These are phyloP conservation scores for Alternaria brassicae DNA, from an alignment of 2,329 filamentous ascomycete species.

Conservation along the genomic window DNA sequence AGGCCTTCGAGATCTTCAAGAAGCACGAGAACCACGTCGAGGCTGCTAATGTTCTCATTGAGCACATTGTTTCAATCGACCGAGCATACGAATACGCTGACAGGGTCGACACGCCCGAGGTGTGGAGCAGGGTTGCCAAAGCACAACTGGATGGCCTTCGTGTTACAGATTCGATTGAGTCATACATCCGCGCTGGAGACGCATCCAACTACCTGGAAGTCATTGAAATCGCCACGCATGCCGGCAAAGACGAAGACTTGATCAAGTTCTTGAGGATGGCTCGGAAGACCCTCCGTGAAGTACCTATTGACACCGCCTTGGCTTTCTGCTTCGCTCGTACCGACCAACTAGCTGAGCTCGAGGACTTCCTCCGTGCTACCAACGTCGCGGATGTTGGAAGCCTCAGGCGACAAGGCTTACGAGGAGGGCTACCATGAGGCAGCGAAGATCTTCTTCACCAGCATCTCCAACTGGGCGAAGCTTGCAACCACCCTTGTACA, in stretches of 20 bases:
- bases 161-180: slow-evolving; percentile 90
- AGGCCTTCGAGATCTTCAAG: slow-evolving; percentile 98
- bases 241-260: slow-evolving; percentile 96
- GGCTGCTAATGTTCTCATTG: slow-evolving; percentile 90
- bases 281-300: slow-evolving; percentile 93
- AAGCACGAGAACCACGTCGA: slow-evolving; percentile 90
- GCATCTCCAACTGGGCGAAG: slow-evolving; percentile 99
- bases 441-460: slow-evolving; percentile 97
- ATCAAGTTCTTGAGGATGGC: slow-evolving; percentile 98
- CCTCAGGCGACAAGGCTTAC: slow-evolving; percentile 97
- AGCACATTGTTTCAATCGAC: slow-evolving; percentile 97
- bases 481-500: slow-evolving; percentile 97
- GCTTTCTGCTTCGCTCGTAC: slow-evolving; percentile 94
- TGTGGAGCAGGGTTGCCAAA: slow-evolving; percentile 98
- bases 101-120: slow-evolving; percentile 88
- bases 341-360: slow-evolving; percentile 88
- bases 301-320: slow-evolving; percentile 89
- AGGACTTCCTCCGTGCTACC: slow-evolving; percentile 91
- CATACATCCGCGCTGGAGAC: slow-evolving; percentile 94
- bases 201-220: slow-evolving; percentile 94
- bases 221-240: slow-evolving; percentile 92
- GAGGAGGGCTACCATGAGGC: slow-evolving; percentile 93
- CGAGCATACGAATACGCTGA: slow-evolving; percentile 95
- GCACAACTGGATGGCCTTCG: slow-evolving; percentile 95
- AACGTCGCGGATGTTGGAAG: slow-evolving; percentile 97